These are phyloP conservation scores for Clausena lansium DNA, from an alignment of 345 rosid species.

Conservation along the genomic window DNA sequence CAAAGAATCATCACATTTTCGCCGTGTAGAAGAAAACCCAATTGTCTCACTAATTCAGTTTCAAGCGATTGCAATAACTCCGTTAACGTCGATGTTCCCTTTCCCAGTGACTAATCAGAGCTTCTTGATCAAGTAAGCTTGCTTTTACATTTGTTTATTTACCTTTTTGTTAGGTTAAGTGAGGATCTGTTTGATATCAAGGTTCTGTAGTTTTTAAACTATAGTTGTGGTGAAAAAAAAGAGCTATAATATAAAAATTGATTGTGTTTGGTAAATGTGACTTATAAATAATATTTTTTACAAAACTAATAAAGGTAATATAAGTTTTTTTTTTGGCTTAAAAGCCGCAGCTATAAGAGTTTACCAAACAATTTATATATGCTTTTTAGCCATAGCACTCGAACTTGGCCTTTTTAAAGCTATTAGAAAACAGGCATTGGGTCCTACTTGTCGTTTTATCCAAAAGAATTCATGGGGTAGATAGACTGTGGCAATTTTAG, in stretches of 20 bases:
- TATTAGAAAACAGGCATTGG: background rate
- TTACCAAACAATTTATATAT: background rate
- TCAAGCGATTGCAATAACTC: slow-evolving; percentile 40
- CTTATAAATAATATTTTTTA: no score
- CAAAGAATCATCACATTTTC: slow-evolving; percentile 8
- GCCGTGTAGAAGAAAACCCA: slow-evolving; percentile 22
- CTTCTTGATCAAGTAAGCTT: slow-evolving; percentile 71
- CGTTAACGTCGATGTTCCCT: slow-evolving; percentile 46
- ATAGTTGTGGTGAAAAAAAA: no score
- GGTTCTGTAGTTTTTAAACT: no score
- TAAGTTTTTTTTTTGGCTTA: no score
- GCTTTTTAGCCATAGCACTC: background rate
- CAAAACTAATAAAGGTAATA: no score
- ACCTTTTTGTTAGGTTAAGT: no score
- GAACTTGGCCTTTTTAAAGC: background rate
- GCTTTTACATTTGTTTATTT: background rate
- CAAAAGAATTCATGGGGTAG: background rate
- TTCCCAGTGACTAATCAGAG: slow-evolving; percentile 65
- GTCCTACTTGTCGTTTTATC: background rate
- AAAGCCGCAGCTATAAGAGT: background rate
- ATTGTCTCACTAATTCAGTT: slow-evolving; percentile 19
- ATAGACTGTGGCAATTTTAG: background rate
- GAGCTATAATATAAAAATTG: no score
- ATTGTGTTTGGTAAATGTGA: no score
- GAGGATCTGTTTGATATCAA: background rate